These are phyloP conservation scores for Cardamine resedifolia DNA, from an alignment of 345 rosid genomes.

Conservation along the genomic window DNA sequence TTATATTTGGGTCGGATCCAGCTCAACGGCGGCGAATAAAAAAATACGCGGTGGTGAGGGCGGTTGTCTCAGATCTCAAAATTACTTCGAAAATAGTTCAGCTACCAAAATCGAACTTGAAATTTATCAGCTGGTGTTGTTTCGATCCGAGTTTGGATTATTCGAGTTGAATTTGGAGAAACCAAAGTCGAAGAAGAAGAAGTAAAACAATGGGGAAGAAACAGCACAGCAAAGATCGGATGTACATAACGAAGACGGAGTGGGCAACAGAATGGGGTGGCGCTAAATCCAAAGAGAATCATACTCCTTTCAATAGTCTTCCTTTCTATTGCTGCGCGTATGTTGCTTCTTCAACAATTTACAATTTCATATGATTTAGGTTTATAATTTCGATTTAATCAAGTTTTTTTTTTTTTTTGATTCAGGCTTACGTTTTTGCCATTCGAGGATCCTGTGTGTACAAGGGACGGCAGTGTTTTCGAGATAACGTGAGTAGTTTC, in stretches of 20 bases:
- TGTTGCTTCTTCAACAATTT: not conserved
- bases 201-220: constrained; percentile 79
- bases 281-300: constrained; percentile 75
- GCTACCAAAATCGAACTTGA: not conserved
- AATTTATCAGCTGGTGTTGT: not conserved
- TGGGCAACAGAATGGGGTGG: constrained; percentile 99
- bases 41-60: constrained; percentile 22
- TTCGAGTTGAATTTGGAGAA: not conserved
- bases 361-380: not conserved
- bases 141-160: not conserved
- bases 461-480: constrained; percentile 81
- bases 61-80: constrained; percentile 19
- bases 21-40: constrained; percentile 29
- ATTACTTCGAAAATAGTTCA: not conserved
- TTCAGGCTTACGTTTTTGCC: constrained; percentile 93
- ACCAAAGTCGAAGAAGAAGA: constrained; percentile 16
- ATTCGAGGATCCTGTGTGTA: constrained; percentile 73
- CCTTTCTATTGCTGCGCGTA: constrained; percentile 99
- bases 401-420: not conserved
- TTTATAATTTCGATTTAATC: not conserved
- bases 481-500: constrained; percentile 65
- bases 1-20: not conserved
- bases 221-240: constrained; percentile 97
- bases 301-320: constrained; percentile 84
- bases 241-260: constrained; percentile 92